Base-by-base conservation (phyloP, 306 rosid species). In the Dalbergia cultrata region DNA sequence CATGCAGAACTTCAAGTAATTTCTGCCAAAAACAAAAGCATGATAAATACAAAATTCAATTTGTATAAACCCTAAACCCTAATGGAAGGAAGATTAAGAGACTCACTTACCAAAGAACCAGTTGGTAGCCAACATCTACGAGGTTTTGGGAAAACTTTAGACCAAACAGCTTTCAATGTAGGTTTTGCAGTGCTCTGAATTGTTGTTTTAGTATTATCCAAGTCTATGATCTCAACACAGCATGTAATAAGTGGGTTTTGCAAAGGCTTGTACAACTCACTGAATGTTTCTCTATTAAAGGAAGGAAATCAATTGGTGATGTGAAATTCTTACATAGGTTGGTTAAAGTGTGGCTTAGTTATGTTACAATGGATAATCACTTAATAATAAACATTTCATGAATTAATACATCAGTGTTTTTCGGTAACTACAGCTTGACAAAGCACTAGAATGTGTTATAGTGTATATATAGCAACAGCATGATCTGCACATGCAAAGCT, bases 41-140 rank as follows among this genome's bases (percentile, higher is more conserved):
- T 75, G 18, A 79, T 77, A 26, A 88, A 41, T 63, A 74, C 77
- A 72, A 54, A 57, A 80, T 52, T 63, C 62, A 33, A 67, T 54
- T 78, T 19, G 50, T 37, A 54, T 19, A 80, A 7, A n/a, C n/a
- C n/a, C n/a, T n/a, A n/a, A n/a, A n/a, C n/a, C n/a, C 65, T 54
- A 37, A 7, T 3, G 41, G 47, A 14, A 21, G 70, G 80, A 21
- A 72, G 14, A 70, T 7, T 34, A 50, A 67, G 22, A 70, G 50
- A 65, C 78, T 88, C 72, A 16, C 93, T 87, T 73, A 95, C 99
- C 99, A 91, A 77, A 87, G 97, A 93, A 76, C 97, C 99, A 59
- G 97, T 95, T 60, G 99, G 99, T 50, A 95, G 88, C 99, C 99
- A 95, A 86, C 93, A 87, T 90, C 93, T 93, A 83, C 80, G 91